Base-by-base conservation (phyloP, 2,329 filamentous ascomycete genomes). In the Arthrobotrys pseudoclavata region DNA sequence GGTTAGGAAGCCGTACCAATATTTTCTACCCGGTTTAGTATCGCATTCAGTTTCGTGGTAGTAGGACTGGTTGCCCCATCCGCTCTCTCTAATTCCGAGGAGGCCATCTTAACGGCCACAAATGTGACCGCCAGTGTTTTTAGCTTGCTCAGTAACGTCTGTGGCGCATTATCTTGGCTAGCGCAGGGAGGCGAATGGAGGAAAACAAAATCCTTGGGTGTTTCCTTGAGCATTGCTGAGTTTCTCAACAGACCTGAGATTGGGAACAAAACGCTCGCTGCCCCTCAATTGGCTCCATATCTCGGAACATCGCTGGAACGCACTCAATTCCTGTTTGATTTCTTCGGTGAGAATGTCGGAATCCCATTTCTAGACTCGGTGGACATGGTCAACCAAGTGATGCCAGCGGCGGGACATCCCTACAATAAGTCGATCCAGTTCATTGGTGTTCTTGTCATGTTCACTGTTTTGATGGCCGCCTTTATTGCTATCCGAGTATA, bases 401-500 rank as follows among this genome's bases (percentile, higher is more conserved):
- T 72, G 69, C 69, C 69, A 12, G 22, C 9, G 4, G 69, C 69
- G 20, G 69, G 69, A 10, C 69, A 72, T 42, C 69, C 69, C 4
- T 22, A 62, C 24, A 72, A 72, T 22, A 66, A 72, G n/a, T 62
- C 55, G 1, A 42, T 10, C 34, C 34, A 69, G 20, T 60, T 77
- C 42, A 62, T 69, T 26, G 64, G 55, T 7, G 60, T 66, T 52
- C 34, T 69, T 53, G 76, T 80, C 47, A 69, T 57, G 64, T 80
- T 77, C 80, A 80, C 64, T 66, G 72, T 67, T 37, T 64, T 72
- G 26, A 72, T 72, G 69, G 48, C 12, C 22, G 22, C 60, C 6
- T 72, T 72, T 48, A 40, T 72, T 18, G 57, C 29, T 9, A 20
- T 68, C 15, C 67, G 69, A 26, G 1, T 75, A n/a, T 75, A 75